phyloP scores from a whole-genome alignment of 2,329 filamentous ascomycete species.

The Coniochaeta pulveracea region DNA sequence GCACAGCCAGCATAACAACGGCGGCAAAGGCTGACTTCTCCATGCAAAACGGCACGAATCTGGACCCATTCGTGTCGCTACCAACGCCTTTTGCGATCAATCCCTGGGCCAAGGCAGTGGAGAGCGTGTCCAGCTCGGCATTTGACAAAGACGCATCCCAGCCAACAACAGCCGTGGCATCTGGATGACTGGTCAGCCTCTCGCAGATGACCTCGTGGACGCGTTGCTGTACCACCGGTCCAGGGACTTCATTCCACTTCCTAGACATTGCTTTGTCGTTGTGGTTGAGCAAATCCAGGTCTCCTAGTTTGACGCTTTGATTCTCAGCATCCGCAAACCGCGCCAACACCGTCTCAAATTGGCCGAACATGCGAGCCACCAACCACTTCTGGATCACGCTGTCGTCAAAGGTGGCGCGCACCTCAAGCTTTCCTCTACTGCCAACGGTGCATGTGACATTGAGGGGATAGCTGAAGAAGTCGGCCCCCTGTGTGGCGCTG shows the following conservation, averaged over 20 bases:
- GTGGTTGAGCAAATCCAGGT: constrained; percentile 8
- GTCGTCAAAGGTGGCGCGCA: constrained; percentile 11
- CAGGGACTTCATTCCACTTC: constrained; percentile 11
- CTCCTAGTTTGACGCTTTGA: constrained; percentile 6
- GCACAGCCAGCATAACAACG: constrained; percentile 6
- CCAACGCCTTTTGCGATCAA: neutral
- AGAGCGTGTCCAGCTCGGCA: constrained; percentile 4
- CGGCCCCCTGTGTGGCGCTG: constrained; percentile 8
- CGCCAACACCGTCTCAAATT: constrained; percentile 9
- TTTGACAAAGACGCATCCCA: constrained; percentile 4
- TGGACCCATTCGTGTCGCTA: neutral
- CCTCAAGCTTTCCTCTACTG: constrained; percentile 3
- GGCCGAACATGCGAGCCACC: constrained; percentile 9
- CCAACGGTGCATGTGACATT: constrained; percentile 12
- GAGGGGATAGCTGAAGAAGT: constrained; percentile 15
- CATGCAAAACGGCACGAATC: constrained; percentile 7
- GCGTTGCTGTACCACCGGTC: constrained; percentile 8
- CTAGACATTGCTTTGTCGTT: constrained; percentile 8
- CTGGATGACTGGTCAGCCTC: constrained; percentile 4
- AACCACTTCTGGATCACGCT: constrained; percentile 10
- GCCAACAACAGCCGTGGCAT: constrained; percentile 5
- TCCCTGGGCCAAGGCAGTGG: constrained; percentile 2
- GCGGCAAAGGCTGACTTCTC: constrained; percentile 6
- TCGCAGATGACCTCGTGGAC: constrained; percentile 13
- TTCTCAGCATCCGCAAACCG: constrained; percentile 5